Percentiles rank a stretch among this genome's conserved stretches.
phyloP scores from a whole-genome alignment of 345 rosid genomes.

The Hirschfeldia incana region DNA sequence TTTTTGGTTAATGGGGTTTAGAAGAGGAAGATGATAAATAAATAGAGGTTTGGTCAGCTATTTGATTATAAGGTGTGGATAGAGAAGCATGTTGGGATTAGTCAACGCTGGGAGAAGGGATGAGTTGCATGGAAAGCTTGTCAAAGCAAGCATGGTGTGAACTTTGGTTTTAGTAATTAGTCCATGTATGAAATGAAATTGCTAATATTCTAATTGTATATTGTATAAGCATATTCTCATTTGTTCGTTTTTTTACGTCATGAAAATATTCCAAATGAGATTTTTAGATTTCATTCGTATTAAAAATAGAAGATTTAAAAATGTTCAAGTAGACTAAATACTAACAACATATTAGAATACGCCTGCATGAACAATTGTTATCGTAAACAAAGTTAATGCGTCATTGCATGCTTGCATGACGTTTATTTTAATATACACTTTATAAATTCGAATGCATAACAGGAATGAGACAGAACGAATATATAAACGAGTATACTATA shows the following conservation, averaged over 20 bases:
- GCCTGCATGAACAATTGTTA: neutral
- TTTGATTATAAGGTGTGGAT: conserved; percentile 25
- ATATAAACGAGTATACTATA: neutral
- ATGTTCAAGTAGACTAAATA: neutral
- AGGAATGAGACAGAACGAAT: neutral
- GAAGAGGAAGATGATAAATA: conserved; percentile 5
- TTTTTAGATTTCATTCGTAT: neutral
- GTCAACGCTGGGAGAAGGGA: conserved; percentile 31
- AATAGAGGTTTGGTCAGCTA: conserved; percentile 31
- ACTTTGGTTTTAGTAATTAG: neutral
- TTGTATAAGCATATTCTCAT: neutral
- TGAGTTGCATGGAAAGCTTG: conserved; percentile 34
- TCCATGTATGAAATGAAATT: neutral
- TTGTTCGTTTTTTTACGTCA: conserved; percentile 6
- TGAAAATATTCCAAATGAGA: conserved; percentile 2
- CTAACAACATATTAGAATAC: neutral
- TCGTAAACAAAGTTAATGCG: conserved; percentile 6
- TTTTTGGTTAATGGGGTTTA: conserved; percentile 2
- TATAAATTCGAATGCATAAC: neutral
- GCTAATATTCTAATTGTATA: neutral
- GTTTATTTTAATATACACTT: neutral
- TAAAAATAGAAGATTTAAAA: neutral
- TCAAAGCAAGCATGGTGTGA: conserved; percentile 37
- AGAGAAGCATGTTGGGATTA: conserved; percentile 25
- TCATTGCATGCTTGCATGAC: conserved; percentile 24